Base-by-base conservation (phyloP, 768 basidiomycete species). In the Epithele typhae region DNA sequence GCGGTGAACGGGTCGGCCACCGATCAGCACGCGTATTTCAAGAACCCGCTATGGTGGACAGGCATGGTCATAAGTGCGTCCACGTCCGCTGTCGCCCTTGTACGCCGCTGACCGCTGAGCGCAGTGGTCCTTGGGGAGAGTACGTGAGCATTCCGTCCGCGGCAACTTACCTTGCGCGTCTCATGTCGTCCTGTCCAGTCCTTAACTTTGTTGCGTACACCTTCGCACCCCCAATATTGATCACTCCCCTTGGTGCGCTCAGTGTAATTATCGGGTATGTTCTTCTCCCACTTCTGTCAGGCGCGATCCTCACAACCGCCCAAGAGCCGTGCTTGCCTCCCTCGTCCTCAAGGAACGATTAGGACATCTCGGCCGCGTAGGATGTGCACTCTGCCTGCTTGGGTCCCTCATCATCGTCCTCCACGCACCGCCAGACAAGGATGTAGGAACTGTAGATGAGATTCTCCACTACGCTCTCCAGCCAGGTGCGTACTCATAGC, bases 171-270 rank as follows among this genome's bases (percentile, higher is more conserved):
- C 15, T n/a, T n/a, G 10, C 19, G 12, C 40, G 7, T 2, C 22
- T 21, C 0, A 7, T 25, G 3, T 6, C 4, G 51, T n/a, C n/a
- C 7, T 32, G 17, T 21, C 10, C 21, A 87, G 84, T 84, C 50
- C 86, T 87, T 45, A 89, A 89, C 69, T 98, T 98, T 67, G 92
- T 93, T 8, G 95, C 94, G 6, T 97, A 97, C 63, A 89, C 92
- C 0, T 99, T 97, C 58, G 96, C 96, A 2, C 96, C 95, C 50
- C 92, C 96, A 58, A 94, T 97, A 61, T 75, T 99, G 47, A 93
- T 99, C n/a, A 97, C 95, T 1, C 96, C 96, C 1, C 68, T 99
- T n/a, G 96, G 96, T 45, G 93, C 95, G 17, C 74, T 96, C 37
- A 94, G 91, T 63, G 96, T 99, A 11, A 77, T 99, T 53, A 88